Percentiles rank a stretch among this genome's conserved stretches.
Conservation (phyloP, 768 basidiomycete genomes). For the Rubroboletus pulcherrimus region DNA sequence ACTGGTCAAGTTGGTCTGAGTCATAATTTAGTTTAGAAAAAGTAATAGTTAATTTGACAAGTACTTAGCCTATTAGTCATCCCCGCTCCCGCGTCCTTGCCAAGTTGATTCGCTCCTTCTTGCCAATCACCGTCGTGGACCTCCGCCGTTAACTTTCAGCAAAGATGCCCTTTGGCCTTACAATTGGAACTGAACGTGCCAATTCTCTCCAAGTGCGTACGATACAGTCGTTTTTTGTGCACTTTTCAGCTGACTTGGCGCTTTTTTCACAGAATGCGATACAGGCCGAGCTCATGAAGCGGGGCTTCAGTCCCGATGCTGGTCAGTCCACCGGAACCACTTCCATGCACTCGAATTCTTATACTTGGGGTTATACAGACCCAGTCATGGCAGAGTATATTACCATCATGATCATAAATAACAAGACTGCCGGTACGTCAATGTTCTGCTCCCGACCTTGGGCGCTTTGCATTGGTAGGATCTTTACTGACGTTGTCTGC, state of each 20-base stretch:
- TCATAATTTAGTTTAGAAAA: not conserved
- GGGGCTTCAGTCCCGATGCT: slow-evolving; percentile 71
- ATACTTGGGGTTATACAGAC: slow-evolving; percentile 41
- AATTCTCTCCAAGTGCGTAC: slow-evolving; percentile 58
- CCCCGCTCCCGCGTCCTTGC: slow-evolving; percentile 6
- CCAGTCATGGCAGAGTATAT: slow-evolving; percentile 93
- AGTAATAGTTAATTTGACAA: slow-evolving; percentile 6
- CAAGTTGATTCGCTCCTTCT: slow-evolving; percentile 24
- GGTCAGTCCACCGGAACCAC: slow-evolving; percentile 41
- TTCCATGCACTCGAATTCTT: slow-evolving; percentile 9
- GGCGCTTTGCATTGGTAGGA: not conserved
- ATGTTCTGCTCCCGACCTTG: not conserved
- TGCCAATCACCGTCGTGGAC: slow-evolving; percentile 27
- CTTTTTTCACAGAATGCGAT: slow-evolving; percentile 57
- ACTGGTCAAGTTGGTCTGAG: not conserved
- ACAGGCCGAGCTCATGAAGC: slow-evolving; percentile 73
- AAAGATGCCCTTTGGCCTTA: slow-evolving; percentile 69
- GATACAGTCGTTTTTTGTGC: not conserved
- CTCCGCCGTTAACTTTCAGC: slow-evolving; percentile 14
- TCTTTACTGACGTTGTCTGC: slow-evolving; percentile 7
- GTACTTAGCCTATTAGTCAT: slow-evolving; percentile 28
- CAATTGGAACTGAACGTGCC: slow-evolving; percentile 77
- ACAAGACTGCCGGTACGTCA: slow-evolving; percentile 70
- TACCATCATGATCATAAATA: slow-evolving; percentile 93
- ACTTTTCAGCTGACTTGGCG: slow-evolving; percentile 11